Percentiles rank a stretch among this genome's conserved stretches.
Evolutionary conservation across 139 green algal genomes (phyloP).

Genomic region (Chlamydomonas incerta): DNA sequence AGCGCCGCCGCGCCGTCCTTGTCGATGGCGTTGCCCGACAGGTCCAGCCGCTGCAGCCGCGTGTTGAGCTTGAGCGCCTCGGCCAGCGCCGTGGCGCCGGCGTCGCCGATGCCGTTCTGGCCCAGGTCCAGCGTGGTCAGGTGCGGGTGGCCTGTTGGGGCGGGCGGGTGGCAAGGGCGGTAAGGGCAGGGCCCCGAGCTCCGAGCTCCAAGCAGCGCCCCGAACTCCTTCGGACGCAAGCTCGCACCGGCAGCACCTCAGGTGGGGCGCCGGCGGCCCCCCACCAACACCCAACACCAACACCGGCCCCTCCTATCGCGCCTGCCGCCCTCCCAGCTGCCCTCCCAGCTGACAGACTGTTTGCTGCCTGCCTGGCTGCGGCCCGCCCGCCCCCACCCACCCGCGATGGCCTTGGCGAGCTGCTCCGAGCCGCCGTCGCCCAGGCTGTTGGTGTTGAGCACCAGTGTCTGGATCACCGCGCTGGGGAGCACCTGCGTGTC

Average conservation of each 20-base stretch:
- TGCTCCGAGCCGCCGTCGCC: constrained; percentile 68
- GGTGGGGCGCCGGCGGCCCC: no score
- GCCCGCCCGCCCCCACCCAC: constrained; percentile 25
- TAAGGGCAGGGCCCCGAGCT: neutral
- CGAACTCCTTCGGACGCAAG: no score
- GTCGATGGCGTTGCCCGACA: constrained; percentile 74
- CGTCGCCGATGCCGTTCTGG: constrained; percentile 89
- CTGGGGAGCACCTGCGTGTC: constrained; percentile 56
- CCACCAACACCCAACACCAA: no score
- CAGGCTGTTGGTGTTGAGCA: constrained; percentile 85
- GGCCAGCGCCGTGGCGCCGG: constrained; percentile 85
- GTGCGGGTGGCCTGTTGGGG: constrained; percentile 48
- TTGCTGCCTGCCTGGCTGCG: no score
- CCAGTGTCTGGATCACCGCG: constrained; percentile 67
- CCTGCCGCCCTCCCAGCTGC: no score
- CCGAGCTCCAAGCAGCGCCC: no score
- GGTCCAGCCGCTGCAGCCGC: constrained; percentile 84
- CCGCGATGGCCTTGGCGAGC: constrained; percentile 71
- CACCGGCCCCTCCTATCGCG: no score
- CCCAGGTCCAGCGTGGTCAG: constrained; percentile 90
- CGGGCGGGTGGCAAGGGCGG: neutral
- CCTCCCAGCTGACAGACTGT: neutral
- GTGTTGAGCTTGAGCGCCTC: constrained; percentile 95
- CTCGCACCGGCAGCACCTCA: no score
- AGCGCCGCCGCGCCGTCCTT: constrained; percentile 69